Evolutionary conservation across 768 basidiomycete species (phyloP), one percentile per base, ranked within the genome.

Genomic region (Lentinula sp.): DNA sequence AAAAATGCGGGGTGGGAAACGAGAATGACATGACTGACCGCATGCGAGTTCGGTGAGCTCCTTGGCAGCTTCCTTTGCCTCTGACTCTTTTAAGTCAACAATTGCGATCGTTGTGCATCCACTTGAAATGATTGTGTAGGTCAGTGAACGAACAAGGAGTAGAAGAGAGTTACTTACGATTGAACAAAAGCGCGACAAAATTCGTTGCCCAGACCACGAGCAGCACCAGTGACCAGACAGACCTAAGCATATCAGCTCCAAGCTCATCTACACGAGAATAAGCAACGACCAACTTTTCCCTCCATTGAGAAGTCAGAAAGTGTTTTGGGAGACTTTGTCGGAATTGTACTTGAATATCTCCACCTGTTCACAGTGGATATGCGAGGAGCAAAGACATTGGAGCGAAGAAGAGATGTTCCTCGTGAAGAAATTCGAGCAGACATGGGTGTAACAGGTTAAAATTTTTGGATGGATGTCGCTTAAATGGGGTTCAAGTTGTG

Each of bases 141-240:
- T 10, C 5, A 21, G 10, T 40, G 6, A 50, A 52, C 15, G 31
- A 37, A 21, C n/a, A 40, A 54, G 8, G 5, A 40, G 8, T 8
- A 31, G n/a, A 54, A 45, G 43, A 43, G 13, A 56, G 49, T 11
- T 35, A 75, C 85, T 67, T 67, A 92, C 91, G 91, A 90, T 74
- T 90, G 86, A 65, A 95, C 68, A 73, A 98, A 95, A 11, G 94
- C 94, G 50, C 87, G 83, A 70, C 93, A 95, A 70, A 98, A 93
- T 72, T 93, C 88, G 65, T 89, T 82, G 6, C 96, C 96, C 50
- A 98, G 77, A 6, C 96, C 96, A 67, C 91, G 82, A 11, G 95
- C 96, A 58, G 88, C 96, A 50, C 96, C 96, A 42, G 96, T 98
- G 55, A 98, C 87, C 66, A 95, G 76, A 75, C 92, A 93, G 58